These are phyloP conservation scores for Aspergillus hancockii DNA, from an alignment of 495 filamentous ascomycete species.

Conservation along the genomic window DNA sequence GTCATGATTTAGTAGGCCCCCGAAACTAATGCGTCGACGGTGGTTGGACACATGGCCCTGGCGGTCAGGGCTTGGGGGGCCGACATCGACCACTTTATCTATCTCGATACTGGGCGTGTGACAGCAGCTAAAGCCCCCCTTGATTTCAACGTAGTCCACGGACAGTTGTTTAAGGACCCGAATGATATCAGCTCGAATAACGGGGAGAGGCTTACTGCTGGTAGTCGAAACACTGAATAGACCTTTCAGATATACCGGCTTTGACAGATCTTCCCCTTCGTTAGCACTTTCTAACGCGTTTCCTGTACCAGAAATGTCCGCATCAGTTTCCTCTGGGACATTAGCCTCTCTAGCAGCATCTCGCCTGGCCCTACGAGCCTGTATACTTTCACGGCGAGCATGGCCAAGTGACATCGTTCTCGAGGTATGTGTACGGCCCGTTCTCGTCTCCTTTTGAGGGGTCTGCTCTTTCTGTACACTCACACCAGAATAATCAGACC, in stretches of 20 bases:
- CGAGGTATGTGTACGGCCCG: constrained; percentile 50
- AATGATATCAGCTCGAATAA: constrained; percentile 90
- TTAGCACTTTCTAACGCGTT: constrained; percentile 55
- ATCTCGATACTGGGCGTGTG: constrained; percentile 89
- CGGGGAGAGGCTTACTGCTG: constrained; percentile 80
- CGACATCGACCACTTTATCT: constrained; percentile 63
- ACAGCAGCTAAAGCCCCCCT: constrained; percentile 86
- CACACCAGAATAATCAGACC: constrained; percentile 66
- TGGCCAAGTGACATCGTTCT: constrained; percentile 91
- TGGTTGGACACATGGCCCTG: constrained; percentile 59
- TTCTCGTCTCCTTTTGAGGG: constrained; percentile 24
- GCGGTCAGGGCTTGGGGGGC: constrained; percentile 55
- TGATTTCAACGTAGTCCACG: constrained; percentile 90
- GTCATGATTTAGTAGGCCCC: constrained; percentile 63
- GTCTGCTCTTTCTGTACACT: constrained; percentile 45
- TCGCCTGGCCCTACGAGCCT: constrained; percentile 71
- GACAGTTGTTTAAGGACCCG: constrained; percentile 82
- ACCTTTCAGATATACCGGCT: constrained; percentile 95
- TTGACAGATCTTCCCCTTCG: constrained; percentile 61
- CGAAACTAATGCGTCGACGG: constrained; percentile 80
- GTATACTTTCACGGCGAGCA: constrained; percentile 85
- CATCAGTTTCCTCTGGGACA: constrained; percentile 81
- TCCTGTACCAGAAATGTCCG: constrained; percentile 46
- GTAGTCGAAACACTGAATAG: constrained; percentile 98
- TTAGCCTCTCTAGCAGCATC: constrained; percentile 67